Evolutionary conservation across 768 basidiomycete genomes (phyloP).

Genomic region (Hygrocybe punicea): DNA sequence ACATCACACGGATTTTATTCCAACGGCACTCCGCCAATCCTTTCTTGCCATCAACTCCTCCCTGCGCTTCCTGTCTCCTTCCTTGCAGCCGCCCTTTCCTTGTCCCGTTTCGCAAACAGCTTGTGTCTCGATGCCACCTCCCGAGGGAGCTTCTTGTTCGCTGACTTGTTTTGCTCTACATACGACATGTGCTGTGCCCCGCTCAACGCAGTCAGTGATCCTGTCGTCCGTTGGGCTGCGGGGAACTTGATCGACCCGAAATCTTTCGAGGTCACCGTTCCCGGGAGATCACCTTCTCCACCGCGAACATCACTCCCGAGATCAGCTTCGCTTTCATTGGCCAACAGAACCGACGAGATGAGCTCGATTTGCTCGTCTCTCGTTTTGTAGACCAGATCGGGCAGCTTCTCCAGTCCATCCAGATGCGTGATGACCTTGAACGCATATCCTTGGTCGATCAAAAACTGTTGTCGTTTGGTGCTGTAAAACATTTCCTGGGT

Average conservation of each 20-base stretch:
- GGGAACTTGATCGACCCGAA: conserved; percentile 76
- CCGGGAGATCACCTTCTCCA: conserved; percentile 81
- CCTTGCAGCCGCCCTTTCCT: conserved; percentile 57
- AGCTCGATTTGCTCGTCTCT: conserved; percentile 94
- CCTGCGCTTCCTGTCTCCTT: conserved; percentile 39
- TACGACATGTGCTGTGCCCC: conserved; percentile 93
- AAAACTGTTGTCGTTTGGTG: conserved; percentile 96
- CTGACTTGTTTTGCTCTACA: conserved; percentile 86
- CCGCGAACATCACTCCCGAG: conserved; percentile 79
- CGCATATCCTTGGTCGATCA: conserved; percentile 98
- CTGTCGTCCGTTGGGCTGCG: conserved; percentile 70
- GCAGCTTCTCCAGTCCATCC: conserved; percentile 82
- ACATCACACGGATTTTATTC: not conserved
- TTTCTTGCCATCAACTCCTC: conserved; percentile 5
- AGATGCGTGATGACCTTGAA: conserved; percentile 99
- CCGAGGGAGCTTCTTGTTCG: conserved; percentile 73
- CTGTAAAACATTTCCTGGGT: conserved; percentile 99
- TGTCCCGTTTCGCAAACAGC: conserved; percentile 79
- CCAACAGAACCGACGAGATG: conserved; percentile 85
- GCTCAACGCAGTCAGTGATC: conserved; percentile 77
- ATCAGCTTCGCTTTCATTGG: conserved; percentile 87
- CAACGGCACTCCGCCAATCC: not conserved
- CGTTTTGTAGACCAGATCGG: conserved; percentile 88
- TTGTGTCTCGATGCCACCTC: conserved; percentile 61
- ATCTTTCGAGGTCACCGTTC: conserved; percentile 82